Conservation (phyloP, 371 early-diverging fungal species). For the Mortierella sp. region DNA sequence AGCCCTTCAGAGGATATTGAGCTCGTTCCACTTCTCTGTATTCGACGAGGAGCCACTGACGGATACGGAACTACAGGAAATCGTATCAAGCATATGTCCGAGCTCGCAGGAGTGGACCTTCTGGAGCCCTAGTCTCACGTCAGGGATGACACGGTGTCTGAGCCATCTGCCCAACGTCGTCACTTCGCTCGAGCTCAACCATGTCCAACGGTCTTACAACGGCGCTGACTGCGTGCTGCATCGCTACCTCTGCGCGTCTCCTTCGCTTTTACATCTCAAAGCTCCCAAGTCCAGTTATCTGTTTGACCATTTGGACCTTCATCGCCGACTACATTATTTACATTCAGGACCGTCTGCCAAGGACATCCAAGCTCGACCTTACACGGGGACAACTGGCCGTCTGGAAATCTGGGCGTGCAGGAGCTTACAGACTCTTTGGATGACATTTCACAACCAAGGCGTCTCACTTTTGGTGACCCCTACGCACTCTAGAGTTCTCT, state of each 20-base stretch:
- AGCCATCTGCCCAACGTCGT: neutral
- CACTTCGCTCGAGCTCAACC: conserved; percentile 1
- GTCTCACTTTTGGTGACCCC: neutral
- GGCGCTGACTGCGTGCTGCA: neutral
- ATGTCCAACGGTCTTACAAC: neutral
- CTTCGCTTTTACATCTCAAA: neutral
- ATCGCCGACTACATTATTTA: neutral
- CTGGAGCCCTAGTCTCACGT: neutral
- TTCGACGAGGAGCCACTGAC: conserved; percentile 1
- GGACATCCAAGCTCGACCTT: neutral
- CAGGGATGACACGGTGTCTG: neutral
- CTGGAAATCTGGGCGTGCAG: neutral
- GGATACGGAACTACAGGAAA: neutral
- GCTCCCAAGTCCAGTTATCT: neutral
- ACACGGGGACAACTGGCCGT: neutral
- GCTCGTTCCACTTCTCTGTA: neutral
- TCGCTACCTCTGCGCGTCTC: neutral
- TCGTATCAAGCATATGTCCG: neutral
- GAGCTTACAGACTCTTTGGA: neutral
- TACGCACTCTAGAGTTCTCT: neutral
- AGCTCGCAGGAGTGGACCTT: neutral
- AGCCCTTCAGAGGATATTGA: neutral
- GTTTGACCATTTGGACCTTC: conserved; percentile 1
- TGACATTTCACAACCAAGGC: neutral
- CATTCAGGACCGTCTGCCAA: conserved; percentile 1